Percentiles rank a stretch among this genome's conserved stretches.
phyloP scores from a whole-genome alignment of 148 eudicot genomes.

The Rhododendron williamsianum region DNA sequence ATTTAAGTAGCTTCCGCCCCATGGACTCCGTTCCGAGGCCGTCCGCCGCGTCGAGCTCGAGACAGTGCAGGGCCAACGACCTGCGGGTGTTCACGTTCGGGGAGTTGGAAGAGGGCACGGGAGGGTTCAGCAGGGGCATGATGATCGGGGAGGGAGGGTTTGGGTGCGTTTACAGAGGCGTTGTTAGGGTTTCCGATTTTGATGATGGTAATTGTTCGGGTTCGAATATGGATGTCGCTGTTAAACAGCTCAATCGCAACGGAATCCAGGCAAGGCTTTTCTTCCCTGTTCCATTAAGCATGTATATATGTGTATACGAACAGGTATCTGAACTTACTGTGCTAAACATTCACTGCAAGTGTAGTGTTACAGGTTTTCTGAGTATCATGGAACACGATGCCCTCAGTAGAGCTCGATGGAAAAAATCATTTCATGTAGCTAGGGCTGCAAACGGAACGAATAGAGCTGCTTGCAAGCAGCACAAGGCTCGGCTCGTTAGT shows the following conservation, averaged over 20 bases:
- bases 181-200: constrained; percentile 27
- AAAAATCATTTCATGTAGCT: background rate
- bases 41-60: constrained; percentile 6
- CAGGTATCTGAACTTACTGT: too few relatives aligned
- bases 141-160: constrained; percentile 90
- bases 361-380: background rate
- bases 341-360: too few relatives aligned
- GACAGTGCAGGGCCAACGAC: constrained; percentile 51
- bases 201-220: constrained; percentile 5
- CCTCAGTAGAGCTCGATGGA: background rate
- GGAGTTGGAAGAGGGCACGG: constrained; percentile 67
- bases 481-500: background rate
- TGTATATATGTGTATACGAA: background rate
- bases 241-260: constrained; percentile 83
- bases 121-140: constrained; percentile 51
- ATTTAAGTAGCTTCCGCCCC: too few relatives aligned
- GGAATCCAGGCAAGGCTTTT: constrained; percentile 79
- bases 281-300: background rate
- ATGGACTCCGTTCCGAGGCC: background rate
- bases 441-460: background rate
- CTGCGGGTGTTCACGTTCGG: constrained; percentile 52
- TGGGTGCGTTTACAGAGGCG: constrained; percentile 68
- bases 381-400: background rate
- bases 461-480: background rate
- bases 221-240: constrained; percentile 59